These are phyloP conservation scores for Waltiozyma sp. DNA, from an alignment of 1,139 yeast genomes.

Conservation along the genomic window DNA sequence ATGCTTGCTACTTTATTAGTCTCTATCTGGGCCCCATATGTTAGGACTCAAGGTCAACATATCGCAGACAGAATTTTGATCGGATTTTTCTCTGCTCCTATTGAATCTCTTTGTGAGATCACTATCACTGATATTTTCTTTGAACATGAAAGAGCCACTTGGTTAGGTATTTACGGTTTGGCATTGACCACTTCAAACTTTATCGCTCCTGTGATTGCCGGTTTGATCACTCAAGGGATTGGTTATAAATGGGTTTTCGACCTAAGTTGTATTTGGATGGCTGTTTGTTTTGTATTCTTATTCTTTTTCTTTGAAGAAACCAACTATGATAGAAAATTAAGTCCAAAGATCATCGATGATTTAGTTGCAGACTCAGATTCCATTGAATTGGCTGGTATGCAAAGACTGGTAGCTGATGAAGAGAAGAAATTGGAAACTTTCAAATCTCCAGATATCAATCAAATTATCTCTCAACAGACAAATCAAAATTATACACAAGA, in stretches of 20 bases:
- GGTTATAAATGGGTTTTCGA: conserved; percentile 38
- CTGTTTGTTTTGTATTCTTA: conserved; percentile 31
- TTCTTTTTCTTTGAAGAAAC: conserved; percentile 37
- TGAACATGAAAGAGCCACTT: conserved; percentile 40
- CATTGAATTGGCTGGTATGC: conserved; percentile 1
- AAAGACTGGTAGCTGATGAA: conserved; percentile 4
- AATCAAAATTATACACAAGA: conserved; percentile 3
- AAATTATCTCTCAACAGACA: background rate
- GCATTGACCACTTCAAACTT: conserved; percentile 29
- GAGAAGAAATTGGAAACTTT: conserved; percentile 11
- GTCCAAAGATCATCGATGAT: conserved; percentile 9
- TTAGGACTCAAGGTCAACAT: conserved; percentile 27
- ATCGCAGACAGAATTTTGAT: conserved; percentile 27
- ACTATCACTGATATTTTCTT: conserved; percentile 38
- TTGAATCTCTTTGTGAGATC: conserved; percentile 45
- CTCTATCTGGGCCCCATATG: conserved; percentile 34
- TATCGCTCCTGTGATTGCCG: conserved; percentile 37
- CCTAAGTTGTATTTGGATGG: conserved; percentile 37
- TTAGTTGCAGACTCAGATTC: conserved; percentile 9
- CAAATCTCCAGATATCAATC: conserved; percentile 12
- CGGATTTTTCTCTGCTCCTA: conserved; percentile 42
- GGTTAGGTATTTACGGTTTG: conserved; percentile 33
- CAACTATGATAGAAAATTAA: conserved; percentile 25
- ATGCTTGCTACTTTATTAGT: conserved; percentile 26
- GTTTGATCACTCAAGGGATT: conserved; percentile 33